These are phyloP conservation scores for Saposhnikovia divaricata DNA, from an alignment of 129 eudicot genomes.

Conservation along the genomic window DNA sequence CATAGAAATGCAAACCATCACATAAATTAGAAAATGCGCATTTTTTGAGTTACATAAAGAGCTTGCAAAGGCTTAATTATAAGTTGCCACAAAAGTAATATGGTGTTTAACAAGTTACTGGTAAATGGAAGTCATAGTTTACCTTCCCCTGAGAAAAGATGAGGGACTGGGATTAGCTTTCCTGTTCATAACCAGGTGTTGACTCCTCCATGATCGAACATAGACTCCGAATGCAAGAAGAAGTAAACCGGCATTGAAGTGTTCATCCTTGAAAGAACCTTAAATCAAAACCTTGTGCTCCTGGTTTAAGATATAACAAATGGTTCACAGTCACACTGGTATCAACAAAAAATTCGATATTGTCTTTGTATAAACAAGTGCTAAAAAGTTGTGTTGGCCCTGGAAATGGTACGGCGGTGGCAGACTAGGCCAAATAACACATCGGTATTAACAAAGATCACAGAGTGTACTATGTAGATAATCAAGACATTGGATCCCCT, in stretches of 20 bases:
- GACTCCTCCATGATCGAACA: slow-evolving; percentile 70
- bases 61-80: not conserved
- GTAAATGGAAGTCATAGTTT: not conserved
- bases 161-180: slow-evolving; percentile 84
- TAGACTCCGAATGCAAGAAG: slow-evolving; percentile 74
- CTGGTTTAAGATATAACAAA: slow-evolving; percentile 22
- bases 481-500: no score
- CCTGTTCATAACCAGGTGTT: slow-evolving; percentile 81
- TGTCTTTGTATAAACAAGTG: not conserved
- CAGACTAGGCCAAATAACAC: not conserved
- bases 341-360: not conserved
- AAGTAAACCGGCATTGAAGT: slow-evolving; percentile 86
- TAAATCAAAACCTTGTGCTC: slow-evolving; percentile 73
- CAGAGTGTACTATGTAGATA: not conserved
- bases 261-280: slow-evolving; percentile 70
- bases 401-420: not conserved
- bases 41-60: not conserved
- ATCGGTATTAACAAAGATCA: not conserved
- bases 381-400: not conserved
- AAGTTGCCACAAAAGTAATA: not conserved
- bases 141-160: slow-evolving; percentile 83
- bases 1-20: not conserved
- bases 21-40: not conserved
- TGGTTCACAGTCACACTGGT: not conserved
- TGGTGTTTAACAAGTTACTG: not conserved